Base-by-base conservation (phyloP, 2,329 filamentous ascomycete genomes). In the Blastomyces emzantsi region DNA sequence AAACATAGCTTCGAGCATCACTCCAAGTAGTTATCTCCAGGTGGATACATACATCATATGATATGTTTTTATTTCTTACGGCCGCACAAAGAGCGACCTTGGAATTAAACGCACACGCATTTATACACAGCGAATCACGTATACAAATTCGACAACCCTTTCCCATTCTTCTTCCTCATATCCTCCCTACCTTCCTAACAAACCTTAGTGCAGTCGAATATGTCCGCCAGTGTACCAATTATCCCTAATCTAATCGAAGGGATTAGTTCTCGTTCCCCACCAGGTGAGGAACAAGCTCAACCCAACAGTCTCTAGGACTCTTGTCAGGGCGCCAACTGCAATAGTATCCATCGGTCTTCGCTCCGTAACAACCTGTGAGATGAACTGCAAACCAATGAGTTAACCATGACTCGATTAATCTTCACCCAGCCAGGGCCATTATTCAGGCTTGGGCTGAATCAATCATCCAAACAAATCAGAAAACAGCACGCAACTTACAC, bases 231-330 rank as follows among this genome's bases (percentile, higher is more conserved):
- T 28, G 47, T 51, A 4, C 39, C 33, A 57, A 47, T 51, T 51
- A 47, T 70, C 83, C 89, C 52, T 55, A 92, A 74, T 92, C 52
- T 55, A 92, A 74, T 92, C 86, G 78, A 96, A 95, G 66, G 91
- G 91, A 82, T 92, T 93, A 80, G 91, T 94, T 75, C 90, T 88
- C 73, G 93, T 97, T 73, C 93, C 93, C 93, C 93, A 97, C 89
- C 90, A 97, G 75, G 91, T 96, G 72, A 97, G 83, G 85, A 97
- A 91, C 73, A 96, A 76, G 67, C 89, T 92, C 64, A 97, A 85
- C 68, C 93, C 94, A 65, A 97, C 85, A 2, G 94, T 97, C 85
- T 97, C 94, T 70, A 96, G 85, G 70, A 94, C 80, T 79, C 94
- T 92, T 73, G 90, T 88, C 60, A 94, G 80, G 67, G 89, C 85